Evolutionary conservation across 73 alveolate species (phyloP), one percentile per base, ranked within the genome.

Genomic region (Stentor coeruleus): DNA sequence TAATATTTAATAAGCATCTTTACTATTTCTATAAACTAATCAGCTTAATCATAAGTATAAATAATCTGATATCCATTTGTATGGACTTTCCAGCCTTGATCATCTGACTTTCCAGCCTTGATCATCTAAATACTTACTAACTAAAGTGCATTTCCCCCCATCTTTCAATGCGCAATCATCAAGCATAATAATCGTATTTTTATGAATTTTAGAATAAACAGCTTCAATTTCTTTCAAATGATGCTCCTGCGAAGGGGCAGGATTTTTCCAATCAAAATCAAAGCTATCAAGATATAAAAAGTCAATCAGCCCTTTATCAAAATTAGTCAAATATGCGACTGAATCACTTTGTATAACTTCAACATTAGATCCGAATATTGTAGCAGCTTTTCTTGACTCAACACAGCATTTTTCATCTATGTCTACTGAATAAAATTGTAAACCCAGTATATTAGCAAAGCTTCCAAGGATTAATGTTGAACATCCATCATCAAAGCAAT

Each of bases 231-330:
- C 79, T 0, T 20, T 2, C 33, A 66, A 66, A 66, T 66, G 79
- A 66, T 66, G 79, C 41, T 33, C 39, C 37, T 66, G 79, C 0
- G 79, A 66, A 40, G 33, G 42, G 26, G n/a, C 79, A 66, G 79
- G 39, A 40, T 31, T 33, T 11, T 66, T 20, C n/a, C n/a, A n/a
- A n/a, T n/a, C n/a, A 20, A 14, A 66, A 2, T 66, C 79, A 66
- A 66, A 66, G 37, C 79, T 66, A 66, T 66, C 79, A 20, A 66
- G 79, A 33, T 66, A 66, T 33, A 66, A 31, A 66, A 66, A 66
- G 79, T 66, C 79, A 2, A 66, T 33, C 14, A 40, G n/a, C 33
- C 66, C 66, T 11, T 66, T 15, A 33, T 66, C 33, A 40, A 66
- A 20, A 28, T 66, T 33, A 14, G 36, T 14, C 79, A 66, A 66